Percentiles rank a stretch among this genome's conserved stretches.
Evolutionary conservation across 192 early-diverging fungal species (phyloP).

Genomic region (Thamnidium elegans): DNA sequence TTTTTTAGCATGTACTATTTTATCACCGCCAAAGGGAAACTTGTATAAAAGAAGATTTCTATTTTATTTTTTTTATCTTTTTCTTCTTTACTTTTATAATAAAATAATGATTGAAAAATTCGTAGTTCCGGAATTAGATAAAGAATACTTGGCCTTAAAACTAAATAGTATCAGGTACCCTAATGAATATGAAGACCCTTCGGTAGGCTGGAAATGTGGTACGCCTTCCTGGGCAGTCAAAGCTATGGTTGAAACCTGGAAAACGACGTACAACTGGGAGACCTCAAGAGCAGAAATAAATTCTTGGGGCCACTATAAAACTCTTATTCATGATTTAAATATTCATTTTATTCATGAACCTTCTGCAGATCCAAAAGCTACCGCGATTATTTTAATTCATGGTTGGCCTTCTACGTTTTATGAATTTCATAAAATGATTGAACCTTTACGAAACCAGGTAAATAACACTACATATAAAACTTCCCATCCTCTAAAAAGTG

Average conservation of each 20-base stretch:
- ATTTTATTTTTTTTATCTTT: not conserved
- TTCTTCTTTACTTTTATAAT: too few relatives aligned
- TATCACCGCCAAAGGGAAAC: too few relatives aligned
- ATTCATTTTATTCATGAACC: constrained; percentile 30
- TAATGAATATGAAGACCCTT: constrained; percentile 11
- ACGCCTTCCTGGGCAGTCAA: constrained; percentile 27
- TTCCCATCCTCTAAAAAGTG: too few relatives aligned
- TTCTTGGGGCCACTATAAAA: constrained; percentile 26
- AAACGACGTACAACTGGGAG: constrained; percentile 23
- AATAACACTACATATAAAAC: constrained; percentile 21
- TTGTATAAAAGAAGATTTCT: too few relatives aligned
- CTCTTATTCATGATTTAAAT: constrained; percentile 16
- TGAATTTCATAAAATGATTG: constrained; percentile 56
- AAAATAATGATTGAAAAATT: too few relatives aligned
- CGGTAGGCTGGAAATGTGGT: constrained; percentile 30
- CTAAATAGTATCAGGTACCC: not conserved
- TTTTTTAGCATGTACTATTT: too few relatives aligned
- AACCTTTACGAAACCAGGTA: constrained; percentile 34
- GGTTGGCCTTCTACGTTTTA: constrained; percentile 64
- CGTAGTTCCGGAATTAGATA: too few relatives aligned
- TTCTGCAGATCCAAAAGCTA: constrained; percentile 2
- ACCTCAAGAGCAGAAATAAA: constrained; percentile 24
- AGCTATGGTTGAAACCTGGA: constrained; percentile 24
- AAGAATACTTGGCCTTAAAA: not conserved
- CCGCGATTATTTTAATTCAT: constrained; percentile 58